A percentile compares a stretch with the other conserved stretches of the same genome.
phyloP scores from a whole-genome alignment of 306 rosid species.

The Cucurbita argyrosperma region DNA sequence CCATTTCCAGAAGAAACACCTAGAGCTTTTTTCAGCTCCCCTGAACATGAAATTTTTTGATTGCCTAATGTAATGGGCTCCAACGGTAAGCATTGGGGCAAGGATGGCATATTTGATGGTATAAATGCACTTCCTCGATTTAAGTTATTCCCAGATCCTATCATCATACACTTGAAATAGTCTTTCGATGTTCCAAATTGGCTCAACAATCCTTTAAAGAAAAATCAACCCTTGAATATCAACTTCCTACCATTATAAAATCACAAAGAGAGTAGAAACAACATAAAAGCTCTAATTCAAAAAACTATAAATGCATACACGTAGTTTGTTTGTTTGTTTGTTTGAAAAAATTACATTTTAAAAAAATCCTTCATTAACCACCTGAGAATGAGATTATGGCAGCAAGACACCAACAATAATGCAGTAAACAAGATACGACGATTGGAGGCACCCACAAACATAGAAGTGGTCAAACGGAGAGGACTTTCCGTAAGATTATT shows the following conservation, averaged over 20 bases:
- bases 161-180: slow-evolving; percentile 26
- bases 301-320: background rate
- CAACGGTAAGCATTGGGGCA: slow-evolving; percentile 62
- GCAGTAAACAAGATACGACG: background rate
- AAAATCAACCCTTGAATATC: background rate
- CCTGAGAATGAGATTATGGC: background rate
- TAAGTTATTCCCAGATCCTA: slow-evolving; percentile 43
- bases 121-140: slow-evolving; percentile 31
- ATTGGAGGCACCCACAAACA: background rate
- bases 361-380: background rate
- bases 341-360: background rate
- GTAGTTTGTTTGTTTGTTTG: background rate
- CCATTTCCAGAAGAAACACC: slow-evolving; percentile 46
- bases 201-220: background rate
- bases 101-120: slow-evolving; percentile 53
- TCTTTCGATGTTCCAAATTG: slow-evolving; percentile 1
- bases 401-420: background rate
- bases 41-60: slow-evolving; percentile 23
- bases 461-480: background rate
- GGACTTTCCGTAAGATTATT: background rate
- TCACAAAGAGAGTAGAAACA: background rate
- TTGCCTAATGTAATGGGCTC: slow-evolving; percentile 56
- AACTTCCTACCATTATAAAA: slow-evolving; percentile 4
- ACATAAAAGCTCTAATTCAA: background rate
- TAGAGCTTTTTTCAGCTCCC: slow-evolving; percentile 68